A percentile compares a stretch with the other conserved stretches of the same genome.
Conservation (phyloP, 306 rosid species). For the Ochetophila trinervis region DNA sequence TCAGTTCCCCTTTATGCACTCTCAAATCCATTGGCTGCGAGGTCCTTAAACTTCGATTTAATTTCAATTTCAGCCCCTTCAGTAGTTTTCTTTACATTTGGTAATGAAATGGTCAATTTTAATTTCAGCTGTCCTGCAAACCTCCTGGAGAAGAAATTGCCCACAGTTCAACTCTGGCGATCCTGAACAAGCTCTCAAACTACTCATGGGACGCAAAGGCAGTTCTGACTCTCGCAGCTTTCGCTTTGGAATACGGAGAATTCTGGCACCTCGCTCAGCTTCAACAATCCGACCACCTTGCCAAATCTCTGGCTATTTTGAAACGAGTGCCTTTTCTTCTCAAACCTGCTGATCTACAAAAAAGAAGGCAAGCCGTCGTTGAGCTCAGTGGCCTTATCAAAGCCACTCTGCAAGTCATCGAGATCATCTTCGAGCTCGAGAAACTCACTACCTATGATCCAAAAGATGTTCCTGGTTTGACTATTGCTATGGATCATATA, state of each 20-base stretch:
- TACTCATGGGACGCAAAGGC: constrained; percentile 67
- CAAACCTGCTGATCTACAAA: constrained; percentile 29
- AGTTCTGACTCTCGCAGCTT: constrained; percentile 66
- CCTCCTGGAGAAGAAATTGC: constrained; percentile 47
- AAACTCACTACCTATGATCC: constrained; percentile 37
- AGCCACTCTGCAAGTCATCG: constrained; percentile 47
- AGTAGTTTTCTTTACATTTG: no score
- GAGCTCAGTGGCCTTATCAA: constrained; percentile 48
- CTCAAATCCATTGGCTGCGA: constrained; percentile 38
- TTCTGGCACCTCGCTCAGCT: constrained; percentile 57
- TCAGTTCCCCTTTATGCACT: constrained; percentile 43
- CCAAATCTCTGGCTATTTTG: constrained; percentile 54
- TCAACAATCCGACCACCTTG: constrained; percentile 43
- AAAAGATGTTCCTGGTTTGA: constrained; percentile 50
- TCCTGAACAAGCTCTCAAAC: constrained; percentile 44
- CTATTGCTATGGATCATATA: constrained; percentile 34
- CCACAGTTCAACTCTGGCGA: constrained; percentile 47
- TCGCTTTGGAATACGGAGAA: constrained; percentile 60
- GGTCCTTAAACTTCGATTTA: constrained; percentile 18
- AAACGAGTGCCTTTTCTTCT: constrained; percentile 51
- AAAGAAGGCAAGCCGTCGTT: constrained; percentile 35
- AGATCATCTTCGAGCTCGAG: constrained; percentile 41
- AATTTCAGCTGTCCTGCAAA: constrained; percentile 57
- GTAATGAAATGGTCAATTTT: neutral
- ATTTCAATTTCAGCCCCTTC: no score